Base-by-base conservation (phyloP, 371 early-diverging fungal species). In the Mortierella sp. region DNA sequence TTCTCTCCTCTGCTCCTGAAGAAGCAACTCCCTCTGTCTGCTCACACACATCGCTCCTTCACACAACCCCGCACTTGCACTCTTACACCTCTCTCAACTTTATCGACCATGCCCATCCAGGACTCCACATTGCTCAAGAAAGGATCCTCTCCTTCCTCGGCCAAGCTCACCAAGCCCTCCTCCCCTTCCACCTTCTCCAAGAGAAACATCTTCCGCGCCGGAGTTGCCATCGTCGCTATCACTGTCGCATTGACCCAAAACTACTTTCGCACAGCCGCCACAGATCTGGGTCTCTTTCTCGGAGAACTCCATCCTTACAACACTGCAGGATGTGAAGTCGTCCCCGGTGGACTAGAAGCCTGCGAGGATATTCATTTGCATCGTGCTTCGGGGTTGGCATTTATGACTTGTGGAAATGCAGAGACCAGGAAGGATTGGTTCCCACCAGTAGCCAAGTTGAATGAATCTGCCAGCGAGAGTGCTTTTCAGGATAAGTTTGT, bases 301-400 rank as follows among this genome's bases (percentile, higher is more conserved):
- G 80, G 80, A 0, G 21, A 63, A 6, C 50, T 84, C 26, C 70
- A 73, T 21, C 70, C 80, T 0, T 73, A 80, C 72, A 84, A 84
- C 71, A 80, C 81, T 26, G 73, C 34, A 3, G 80, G 78, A 0
- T 84, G 84, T 52, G 70, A 72, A 21, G 21, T 60, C 42, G 76
- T 84, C 47, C 54, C 70, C n/a, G 87, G 87, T 44, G 87, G 87
- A 6, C 74, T 90, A 14, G 88, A 91, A 47, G 88, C 89, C 31
- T 91, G 91, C 44, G 91, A 91, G 83, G 91, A 90, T 55, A 82
- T 91, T 42, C 89, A 87, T 34, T 82, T 90, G 47, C 91, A 91
- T 78, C 88, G 84, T 26, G 75, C 70, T 10, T 87, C 88, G 13
- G 90, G 91, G 10, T 77, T 87, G n/a, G 91, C 89, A 47, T 91